Base-by-base conservation (phyloP, 177 flowering plant species). In the Tripterygium wilfordii region DNA sequence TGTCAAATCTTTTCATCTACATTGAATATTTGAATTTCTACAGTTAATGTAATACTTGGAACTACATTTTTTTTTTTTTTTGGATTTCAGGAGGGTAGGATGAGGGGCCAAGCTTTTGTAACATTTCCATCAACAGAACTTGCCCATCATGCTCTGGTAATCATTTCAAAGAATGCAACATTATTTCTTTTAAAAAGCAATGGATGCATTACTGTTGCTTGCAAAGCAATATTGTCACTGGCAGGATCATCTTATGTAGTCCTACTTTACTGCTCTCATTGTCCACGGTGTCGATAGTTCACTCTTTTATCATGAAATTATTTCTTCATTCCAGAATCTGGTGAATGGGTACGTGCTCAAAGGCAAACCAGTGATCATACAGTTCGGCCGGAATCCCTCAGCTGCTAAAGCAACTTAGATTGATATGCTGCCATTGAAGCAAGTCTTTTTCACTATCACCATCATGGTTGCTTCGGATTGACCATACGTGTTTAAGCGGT, bases 91-190 rank as follows among this genome's bases (percentile, higher is more conserved):
- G 98, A 91, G 63, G 98, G 98, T 54, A 78, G 96, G 65, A 91
- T 91, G 98, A 80, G 88, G 62, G 98, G 94, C 42, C 96, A 91
- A 69, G 98, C 98, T 42, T 91, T 88, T 68, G 77, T 91, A 57
- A 85, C 94, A 33, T 88, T 91, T 71, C 90, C 98, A 48, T 75
- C 96, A 0, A 49, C 72, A 62, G 96, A 88, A 64, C 71, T 88
- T 50, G 96, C 98, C 4, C 85, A 76, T 50, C 74, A 53, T 49
- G 95, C 96, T 49, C 60, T 91, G 95, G 98, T 90, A 70, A 43
- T 72, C 48, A 29, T 46, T 19, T 38, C 23, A 50, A 19, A 16
- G n/a, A 5, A 40, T 20, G n/a, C 24, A n/a, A 5, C 17, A 21
- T 40, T 40, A n/a, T n/a, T n/a, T n/a, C n/a, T n/a, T n/a, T n/a